phyloP scores from a whole-genome alignment of 306 rosid species.

The Malus fusca region DNA sequence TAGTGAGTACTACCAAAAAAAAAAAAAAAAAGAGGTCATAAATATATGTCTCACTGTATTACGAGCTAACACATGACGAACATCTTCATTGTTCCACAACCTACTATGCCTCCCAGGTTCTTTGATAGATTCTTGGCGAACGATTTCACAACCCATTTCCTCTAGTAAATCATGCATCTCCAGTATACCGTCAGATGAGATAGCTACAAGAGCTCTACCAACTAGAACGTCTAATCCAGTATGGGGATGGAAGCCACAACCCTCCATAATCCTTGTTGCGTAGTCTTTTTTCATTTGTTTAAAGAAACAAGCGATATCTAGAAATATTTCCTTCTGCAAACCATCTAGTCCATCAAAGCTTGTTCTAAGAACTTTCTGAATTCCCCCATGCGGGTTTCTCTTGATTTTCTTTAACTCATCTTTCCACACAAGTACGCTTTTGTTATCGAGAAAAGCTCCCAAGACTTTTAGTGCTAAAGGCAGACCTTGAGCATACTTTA shows the following conservation, averaged over 20 bases:
- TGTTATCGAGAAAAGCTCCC: neutral
- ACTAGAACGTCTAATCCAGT: slow-evolving; percentile 24
- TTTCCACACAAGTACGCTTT: neutral
- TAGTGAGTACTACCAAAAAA: neutral
- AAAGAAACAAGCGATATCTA: slow-evolving; percentile 34
- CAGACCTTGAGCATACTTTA: neutral
- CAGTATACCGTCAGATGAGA: neutral
- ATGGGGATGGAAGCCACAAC: slow-evolving; percentile 14
- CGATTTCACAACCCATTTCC: slow-evolving; percentile 30
- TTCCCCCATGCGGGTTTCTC: neutral
- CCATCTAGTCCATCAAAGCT: slow-evolving; percentile 19
- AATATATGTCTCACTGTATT: neutral
- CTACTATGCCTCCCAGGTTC: slow-evolving; percentile 6
- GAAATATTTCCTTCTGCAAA: slow-evolving; percentile 18
- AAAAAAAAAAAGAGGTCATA: neutral
- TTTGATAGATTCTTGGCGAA: slow-evolving; percentile 2
- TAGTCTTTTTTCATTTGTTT: slow-evolving; percentile 19
- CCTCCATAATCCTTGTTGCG: slow-evolving; percentile 13
- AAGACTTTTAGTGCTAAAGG: neutral
- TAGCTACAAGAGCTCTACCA: slow-evolving; percentile 11
- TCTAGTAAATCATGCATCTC: slow-evolving; percentile 35
- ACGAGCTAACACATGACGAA: slow-evolving; percentile 1
- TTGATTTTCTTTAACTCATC: neutral
- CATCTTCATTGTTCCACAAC: slow-evolving; percentile 19
- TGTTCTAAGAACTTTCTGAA: slow-evolving; percentile 4